Evolutionary conservation across 2,329 filamentous ascomycete genomes (phyloP).

Genomic region (Cryphonectria parasitica): DNA sequence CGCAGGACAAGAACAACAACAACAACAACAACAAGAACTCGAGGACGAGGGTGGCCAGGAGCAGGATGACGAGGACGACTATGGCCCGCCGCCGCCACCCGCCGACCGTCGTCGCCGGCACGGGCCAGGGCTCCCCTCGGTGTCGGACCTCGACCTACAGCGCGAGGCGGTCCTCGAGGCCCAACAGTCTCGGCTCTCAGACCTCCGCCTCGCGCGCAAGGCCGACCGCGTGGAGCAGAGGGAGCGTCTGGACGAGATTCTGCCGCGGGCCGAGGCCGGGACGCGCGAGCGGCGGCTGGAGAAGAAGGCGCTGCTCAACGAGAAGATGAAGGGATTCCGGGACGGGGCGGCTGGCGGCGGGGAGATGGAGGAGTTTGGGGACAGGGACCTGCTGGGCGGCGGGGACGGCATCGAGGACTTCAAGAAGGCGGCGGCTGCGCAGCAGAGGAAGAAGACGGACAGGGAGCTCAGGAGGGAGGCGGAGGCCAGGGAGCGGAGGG

Average conservation of each 20-base stretch:
- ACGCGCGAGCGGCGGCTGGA: conserved; percentile 84
- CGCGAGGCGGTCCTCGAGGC: conserved; percentile 56
- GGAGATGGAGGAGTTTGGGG: conserved; percentile 61
- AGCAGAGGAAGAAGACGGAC: conserved; percentile 79
- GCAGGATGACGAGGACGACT: conserved; percentile 45
- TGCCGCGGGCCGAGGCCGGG: conserved; percentile 80
- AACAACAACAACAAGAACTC: background rate
- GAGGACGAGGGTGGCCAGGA: conserved; percentile 22
- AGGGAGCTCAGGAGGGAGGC: conserved; percentile 83
- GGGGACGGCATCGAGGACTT: conserved; percentile 68
- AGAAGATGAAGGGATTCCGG: conserved; percentile 74
- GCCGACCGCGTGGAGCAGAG: conserved; percentile 69
- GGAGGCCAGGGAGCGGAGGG: conserved; percentile 71
- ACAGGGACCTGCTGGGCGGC: conserved; percentile 78
- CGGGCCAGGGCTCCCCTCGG: conserved; percentile 69
- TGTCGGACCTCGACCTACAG: conserved; percentile 72
- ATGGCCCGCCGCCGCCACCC: conserved; percentile 54
- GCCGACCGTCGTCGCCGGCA: conserved; percentile 35
- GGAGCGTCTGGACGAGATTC: conserved; percentile 77
- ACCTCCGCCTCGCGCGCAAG: conserved; percentile 65
- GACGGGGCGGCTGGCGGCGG: conserved; percentile 56
- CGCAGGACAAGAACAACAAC: conserved; percentile 15
- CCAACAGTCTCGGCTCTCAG: conserved; percentile 48
- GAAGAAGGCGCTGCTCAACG: conserved; percentile 75
- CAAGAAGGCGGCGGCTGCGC: conserved; percentile 66